Evolutionary conservation across 768 basidiomycete genomes (phyloP), one percentile per base, ranked within the genome.

Genomic region (Podaxis carcinomalis): DNA sequence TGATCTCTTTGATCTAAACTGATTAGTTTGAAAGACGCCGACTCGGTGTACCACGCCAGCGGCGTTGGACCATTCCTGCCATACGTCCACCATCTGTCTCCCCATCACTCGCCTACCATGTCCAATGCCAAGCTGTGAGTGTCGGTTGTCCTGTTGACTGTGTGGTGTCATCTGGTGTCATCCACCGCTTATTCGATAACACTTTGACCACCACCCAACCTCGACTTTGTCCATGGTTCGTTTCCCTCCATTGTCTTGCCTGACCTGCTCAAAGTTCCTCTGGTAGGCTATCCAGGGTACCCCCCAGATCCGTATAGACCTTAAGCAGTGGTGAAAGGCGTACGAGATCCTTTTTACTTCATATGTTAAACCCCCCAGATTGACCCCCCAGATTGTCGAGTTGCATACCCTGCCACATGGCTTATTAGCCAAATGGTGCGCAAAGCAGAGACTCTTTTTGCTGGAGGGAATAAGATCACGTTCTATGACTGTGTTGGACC

Each of bases 391-490:
- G 92, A 88, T 91, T 19, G 83, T 98, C 54, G 95, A 97, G 72
- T 82, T 98, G 11, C 86, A 94, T 16, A 80, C 87, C 4, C 88
- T 85, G 28, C 77, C 79, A 1, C 81, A 85, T 63, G 89, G 90
- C 13, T 83, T 92, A 69, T 94, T 93, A 75, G 91, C 92, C 23
- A 92, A 93, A 74, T 96, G 92, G 88, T 97, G 70, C 85, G 92
- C 65, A 95, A 95, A 77, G 85, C 95, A 46, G 95, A 98, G 73
- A 88, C 83, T 2, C 81, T 90, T 50, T 90, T 88, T 1, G 86
- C 85, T 21, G 89, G 86, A 21, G 86, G 87, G 13, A 75, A 78
- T 62, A 77, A 80, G 14, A 89, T 87, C 73, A 85, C 85, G 10
- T 93, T 87, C 75, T 85, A 83, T 67, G 92, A 94, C 69, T 83